phyloP scores from a whole-genome alignment of 176 grass and related monocot species.

The Oryza brachyantha region DNA sequence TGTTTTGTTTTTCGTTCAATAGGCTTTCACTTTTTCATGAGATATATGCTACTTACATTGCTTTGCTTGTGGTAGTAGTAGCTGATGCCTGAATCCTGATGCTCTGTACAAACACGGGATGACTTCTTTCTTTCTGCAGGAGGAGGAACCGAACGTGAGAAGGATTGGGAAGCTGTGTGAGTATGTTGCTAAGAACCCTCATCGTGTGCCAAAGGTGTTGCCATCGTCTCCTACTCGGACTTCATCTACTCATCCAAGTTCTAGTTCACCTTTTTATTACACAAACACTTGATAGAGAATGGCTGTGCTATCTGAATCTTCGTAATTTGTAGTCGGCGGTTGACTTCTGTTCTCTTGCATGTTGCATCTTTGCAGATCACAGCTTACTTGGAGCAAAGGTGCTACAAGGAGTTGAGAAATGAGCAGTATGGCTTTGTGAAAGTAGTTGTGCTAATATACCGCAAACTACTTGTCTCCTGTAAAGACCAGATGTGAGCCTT shows the following conservation, averaged over 20 bases:
- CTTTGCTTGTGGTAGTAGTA: not conserved
- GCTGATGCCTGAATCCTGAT: not conserved
- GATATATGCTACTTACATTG: not conserved
- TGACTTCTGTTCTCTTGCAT: not conserved
- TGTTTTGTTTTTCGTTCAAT: too few species aligned
- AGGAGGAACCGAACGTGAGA: slow-evolving; percentile 54
- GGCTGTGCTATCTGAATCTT: too few species aligned
- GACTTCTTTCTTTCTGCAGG: slow-evolving; percentile 29
- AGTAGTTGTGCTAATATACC: slow-evolving; percentile 80
- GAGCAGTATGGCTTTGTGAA: slow-evolving; percentile 70
- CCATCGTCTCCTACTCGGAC: not conserved
- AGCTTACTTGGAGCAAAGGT: slow-evolving; percentile 76
- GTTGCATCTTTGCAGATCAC: slow-evolving; percentile 53
- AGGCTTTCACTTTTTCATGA: too few species aligned
- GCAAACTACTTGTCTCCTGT: slow-evolving; percentile 65
- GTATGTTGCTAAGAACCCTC: slow-evolving; percentile 64
- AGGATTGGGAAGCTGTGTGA: slow-evolving; percentile 73
- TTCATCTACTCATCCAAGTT: not conserved
- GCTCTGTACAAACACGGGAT: not conserved
- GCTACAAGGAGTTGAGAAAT: slow-evolving; percentile 77
- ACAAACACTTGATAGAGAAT: not conserved
- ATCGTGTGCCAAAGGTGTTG: slow-evolving; percentile 45
- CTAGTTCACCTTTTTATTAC: not conserved
- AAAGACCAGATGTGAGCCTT: slow-evolving; percentile 78
- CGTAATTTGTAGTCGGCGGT: slow-evolving; percentile 13